These are phyloP conservation scores for Coemansia reversa DNA, from an alignment of 192 early-diverging fungal genomes.

Conservation along the genomic window DNA sequence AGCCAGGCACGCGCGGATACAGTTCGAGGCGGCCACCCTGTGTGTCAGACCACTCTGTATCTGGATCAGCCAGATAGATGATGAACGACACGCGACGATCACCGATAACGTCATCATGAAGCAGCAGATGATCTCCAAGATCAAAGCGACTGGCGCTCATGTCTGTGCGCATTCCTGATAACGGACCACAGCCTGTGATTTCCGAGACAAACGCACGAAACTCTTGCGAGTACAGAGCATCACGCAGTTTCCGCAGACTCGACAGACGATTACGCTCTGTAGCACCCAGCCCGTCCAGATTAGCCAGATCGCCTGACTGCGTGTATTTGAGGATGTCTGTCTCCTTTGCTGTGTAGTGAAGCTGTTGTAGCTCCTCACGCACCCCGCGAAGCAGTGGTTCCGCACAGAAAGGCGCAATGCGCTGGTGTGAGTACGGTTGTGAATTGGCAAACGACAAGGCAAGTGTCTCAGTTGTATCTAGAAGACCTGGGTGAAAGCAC, in stretches of 20 bases:
- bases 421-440: slow-evolving; percentile 65
- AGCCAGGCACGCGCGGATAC: slow-evolving; percentile 63
- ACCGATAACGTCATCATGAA: slow-evolving; percentile 83
- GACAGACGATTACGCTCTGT: slow-evolving; percentile 60
- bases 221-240: slow-evolving; percentile 71
- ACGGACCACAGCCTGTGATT: slow-evolving; percentile 68
- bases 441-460: slow-evolving; percentile 24
- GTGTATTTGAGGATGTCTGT: slow-evolving; percentile 83
- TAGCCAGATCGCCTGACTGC: slow-evolving; percentile 81
- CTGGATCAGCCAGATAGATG: slow-evolving; percentile 70
- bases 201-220: slow-evolving; percentile 67
- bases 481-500: slow-evolving; percentile 31
- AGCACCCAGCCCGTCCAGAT: slow-evolving; percentile 69
- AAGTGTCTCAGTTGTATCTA: slow-evolving; percentile 24
- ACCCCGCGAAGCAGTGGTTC: slow-evolving; percentile 64
- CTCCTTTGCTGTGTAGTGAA: slow-evolving; percentile 79
- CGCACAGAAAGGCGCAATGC: slow-evolving; percentile 60
- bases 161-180: slow-evolving; percentile 67
- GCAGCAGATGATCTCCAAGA: slow-evolving; percentile 70
- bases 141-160: slow-evolving; percentile 74
- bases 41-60: slow-evolving; percentile 55
- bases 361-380: slow-evolving; percentile 58
- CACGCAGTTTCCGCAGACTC: slow-evolving; percentile 61
- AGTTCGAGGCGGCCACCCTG: slow-evolving; percentile 77
- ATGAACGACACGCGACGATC: slow-evolving; percentile 75